Conservation (phyloP, 2,329 filamentous ascomycete species). For the Aureobasidium vineae region DNA sequence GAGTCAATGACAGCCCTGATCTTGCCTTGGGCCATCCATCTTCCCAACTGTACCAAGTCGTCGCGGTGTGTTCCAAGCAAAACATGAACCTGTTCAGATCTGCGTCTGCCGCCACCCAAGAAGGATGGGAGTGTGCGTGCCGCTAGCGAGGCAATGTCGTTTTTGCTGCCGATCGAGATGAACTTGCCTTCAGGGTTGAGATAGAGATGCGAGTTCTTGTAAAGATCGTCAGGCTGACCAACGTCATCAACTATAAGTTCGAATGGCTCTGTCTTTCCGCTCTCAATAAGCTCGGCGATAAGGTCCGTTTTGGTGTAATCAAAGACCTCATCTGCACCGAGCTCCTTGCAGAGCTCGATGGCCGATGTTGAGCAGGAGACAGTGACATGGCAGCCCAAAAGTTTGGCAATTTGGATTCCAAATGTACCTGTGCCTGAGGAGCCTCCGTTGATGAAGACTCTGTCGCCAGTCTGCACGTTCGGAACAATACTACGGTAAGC, state of each 20-base stretch:
- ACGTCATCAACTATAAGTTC: slow-evolving; percentile 59
- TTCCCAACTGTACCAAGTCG: slow-evolving; percentile 51
- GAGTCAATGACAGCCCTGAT: slow-evolving; percentile 58
- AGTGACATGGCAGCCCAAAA: slow-evolving; percentile 58
- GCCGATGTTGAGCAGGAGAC: slow-evolving; percentile 59
- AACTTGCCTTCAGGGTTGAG: slow-evolving; percentile 52
- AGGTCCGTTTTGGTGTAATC: slow-evolving; percentile 58
- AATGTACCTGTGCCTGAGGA: slow-evolving; percentile 61
- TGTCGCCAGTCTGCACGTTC: slow-evolving; percentile 45
- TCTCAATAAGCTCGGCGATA: slow-evolving; percentile 45
- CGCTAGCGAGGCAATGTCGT: slow-evolving; percentile 37
- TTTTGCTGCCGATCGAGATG: slow-evolving; percentile 52
- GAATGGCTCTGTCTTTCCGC: slow-evolving; percentile 48
- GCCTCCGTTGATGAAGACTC: slow-evolving; percentile 64
- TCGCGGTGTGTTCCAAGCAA: slow-evolving; percentile 42
- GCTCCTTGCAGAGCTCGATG: slow-evolving; percentile 53
- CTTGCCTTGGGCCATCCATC: slow-evolving; percentile 59
- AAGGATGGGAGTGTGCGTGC: slow-evolving; percentile 44
- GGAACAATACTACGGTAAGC: slow-evolving; percentile 42
- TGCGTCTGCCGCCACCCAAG: slow-evolving; percentile 53
- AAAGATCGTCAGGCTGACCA: slow-evolving; percentile 51
- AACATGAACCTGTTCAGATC: slow-evolving; percentile 41
- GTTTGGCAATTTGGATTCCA: slow-evolving; percentile 63
- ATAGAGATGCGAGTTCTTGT: slow-evolving; percentile 54
- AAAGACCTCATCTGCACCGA: slow-evolving; percentile 64